Conservation (phyloP, 805 yeast genomes). For the Danielia oregonensis region DNA sequence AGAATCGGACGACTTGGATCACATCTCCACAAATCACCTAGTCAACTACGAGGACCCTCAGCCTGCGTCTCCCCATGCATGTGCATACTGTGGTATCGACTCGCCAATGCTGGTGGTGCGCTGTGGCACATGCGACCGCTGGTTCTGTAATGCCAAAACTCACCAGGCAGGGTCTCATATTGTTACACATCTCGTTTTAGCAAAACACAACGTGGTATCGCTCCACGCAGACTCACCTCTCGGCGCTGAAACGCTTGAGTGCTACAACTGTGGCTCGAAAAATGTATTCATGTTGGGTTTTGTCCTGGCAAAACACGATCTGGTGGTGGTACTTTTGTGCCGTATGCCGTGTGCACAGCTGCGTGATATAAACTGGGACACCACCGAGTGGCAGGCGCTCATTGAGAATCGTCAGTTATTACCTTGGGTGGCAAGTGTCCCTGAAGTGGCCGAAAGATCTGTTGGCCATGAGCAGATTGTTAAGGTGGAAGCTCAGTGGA, state of each 20-base stretch:
- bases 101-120: conserved; percentile 63
- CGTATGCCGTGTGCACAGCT: conserved; percentile 83
- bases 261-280: conserved; percentile 83
- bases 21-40: neutral
- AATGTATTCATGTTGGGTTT: conserved; percentile 80
- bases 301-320: conserved; percentile 81
- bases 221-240: conserved; percentile 77
- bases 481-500: conserved; percentile 79
- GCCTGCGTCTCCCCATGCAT: conserved; percentile 27
- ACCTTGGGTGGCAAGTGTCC: conserved; percentile 76
- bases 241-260: conserved; percentile 85
- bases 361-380: conserved; percentile 80
- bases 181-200: conserved; percentile 76
- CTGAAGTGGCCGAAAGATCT: conserved; percentile 52
- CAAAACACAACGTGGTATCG: conserved; percentile 71
- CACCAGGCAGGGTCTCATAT: conserved; percentile 69
- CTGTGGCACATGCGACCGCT: conserved; percentile 72
- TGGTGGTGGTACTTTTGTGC: conserved; percentile 82
- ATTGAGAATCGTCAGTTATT: conserved; percentile 76
- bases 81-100: conserved; percentile 73
- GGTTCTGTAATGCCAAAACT: conserved; percentile 84
- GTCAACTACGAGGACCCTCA: neutral
- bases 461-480: conserved; percentile 63
- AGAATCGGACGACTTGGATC: neutral
- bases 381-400: conserved; percentile 80